Percentiles rank a stretch among this genome's conserved stretches.
Conservation (phyloP, 805 yeast species). For the Kodamaea kaohsiungensis region DNA sequence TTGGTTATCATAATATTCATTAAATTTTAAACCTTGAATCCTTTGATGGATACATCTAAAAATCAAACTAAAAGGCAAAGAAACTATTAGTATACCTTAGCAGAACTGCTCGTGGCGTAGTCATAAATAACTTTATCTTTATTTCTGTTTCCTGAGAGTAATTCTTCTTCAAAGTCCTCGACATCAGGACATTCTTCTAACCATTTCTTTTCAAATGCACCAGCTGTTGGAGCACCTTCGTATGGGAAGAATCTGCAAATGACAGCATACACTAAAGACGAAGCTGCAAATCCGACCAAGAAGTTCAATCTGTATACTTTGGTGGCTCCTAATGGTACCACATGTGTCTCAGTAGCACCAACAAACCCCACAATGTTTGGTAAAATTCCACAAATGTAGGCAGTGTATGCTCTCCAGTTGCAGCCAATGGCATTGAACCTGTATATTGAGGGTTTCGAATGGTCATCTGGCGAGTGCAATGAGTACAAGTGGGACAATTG, state of each 20-base stretch:
- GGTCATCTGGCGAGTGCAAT: constrained; percentile 35
- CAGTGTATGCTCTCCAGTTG: constrained; percentile 83
- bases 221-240: constrained; percentile 33
- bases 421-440: constrained; percentile 62
- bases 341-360: constrained; percentile 70
- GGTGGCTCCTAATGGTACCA: constrained; percentile 77
- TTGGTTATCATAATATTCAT: not conserved
- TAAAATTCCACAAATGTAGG: constrained; percentile 76
- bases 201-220: constrained; percentile 58
- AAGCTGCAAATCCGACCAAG: constrained; percentile 69
- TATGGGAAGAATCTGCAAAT: constrained; percentile 57
- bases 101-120: not conserved
- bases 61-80: no score
- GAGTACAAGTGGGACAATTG: constrained; percentile 65
- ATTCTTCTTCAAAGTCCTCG: constrained; percentile 56
- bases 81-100: not conserved
- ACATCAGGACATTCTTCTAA: constrained; percentile 62
- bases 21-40: not conserved
- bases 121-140: not conserved
- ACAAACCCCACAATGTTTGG: constrained; percentile 89
- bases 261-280: constrained; percentile 55
- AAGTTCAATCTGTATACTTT: constrained; percentile 72
- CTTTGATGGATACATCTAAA: no score
- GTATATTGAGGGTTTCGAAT: constrained; percentile 43
- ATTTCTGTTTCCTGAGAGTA: constrained; percentile 11